Evolutionary conservation across 176 grass and related monocot genomes (phyloP).

Genomic region (Leersia perrieri): DNA sequence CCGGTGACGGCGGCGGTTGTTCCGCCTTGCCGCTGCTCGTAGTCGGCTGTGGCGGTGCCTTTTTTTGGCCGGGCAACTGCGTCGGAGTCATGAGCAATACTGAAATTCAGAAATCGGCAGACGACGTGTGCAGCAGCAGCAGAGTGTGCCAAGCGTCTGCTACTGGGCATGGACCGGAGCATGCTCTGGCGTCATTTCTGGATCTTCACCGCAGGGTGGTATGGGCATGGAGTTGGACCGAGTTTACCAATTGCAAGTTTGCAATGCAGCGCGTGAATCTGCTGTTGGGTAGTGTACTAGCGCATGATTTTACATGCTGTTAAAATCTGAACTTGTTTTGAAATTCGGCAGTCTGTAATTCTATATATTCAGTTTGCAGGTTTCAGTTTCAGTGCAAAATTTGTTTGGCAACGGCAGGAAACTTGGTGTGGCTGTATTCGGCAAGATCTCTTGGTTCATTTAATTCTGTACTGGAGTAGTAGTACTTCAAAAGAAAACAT

Average conservation of each 20-base stretch:
- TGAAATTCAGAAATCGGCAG: too few relatives aligned
- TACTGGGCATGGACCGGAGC: too few relatives aligned
- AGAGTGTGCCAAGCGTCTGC: background rate
- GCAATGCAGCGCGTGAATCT: background rate
- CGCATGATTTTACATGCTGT: background rate
- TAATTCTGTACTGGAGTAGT: background rate
- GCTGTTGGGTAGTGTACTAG: background rate
- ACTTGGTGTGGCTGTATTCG: background rate
- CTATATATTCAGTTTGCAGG: background rate
- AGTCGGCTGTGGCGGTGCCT: too few relatives aligned
- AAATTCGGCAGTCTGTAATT: too few relatives aligned
- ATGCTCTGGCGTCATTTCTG: background rate
- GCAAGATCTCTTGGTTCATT: background rate
- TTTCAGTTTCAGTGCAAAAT: background rate
- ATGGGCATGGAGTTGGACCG: background rate
- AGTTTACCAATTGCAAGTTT: too few relatives aligned
- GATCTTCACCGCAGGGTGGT: background rate
- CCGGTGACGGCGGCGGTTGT: too few relatives aligned
- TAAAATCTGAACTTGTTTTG: background rate
- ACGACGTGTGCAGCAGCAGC: background rate
- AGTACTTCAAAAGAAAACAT: too few relatives aligned
- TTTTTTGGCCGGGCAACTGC: too few relatives aligned
- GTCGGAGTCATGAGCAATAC: too few relatives aligned
- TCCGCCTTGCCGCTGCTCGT: too few relatives aligned
- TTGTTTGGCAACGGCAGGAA: background rate